Conservation (phyloP, 768 basidiomycete genomes). For the Amylocystis lapponica region DNA sequence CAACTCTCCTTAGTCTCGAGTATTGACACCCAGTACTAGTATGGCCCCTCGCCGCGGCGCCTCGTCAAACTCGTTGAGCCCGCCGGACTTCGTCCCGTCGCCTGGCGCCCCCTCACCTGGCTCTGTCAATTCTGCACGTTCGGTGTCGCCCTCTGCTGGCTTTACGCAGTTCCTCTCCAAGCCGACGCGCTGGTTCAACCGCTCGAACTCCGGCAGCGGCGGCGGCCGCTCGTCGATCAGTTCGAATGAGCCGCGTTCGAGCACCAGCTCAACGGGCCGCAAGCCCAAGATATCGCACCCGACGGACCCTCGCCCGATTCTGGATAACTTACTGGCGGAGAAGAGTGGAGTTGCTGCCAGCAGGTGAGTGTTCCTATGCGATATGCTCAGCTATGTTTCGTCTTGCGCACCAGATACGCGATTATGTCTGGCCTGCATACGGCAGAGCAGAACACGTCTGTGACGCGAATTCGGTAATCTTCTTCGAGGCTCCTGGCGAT, state of each 20-base stretch:
- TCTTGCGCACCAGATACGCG: too few relatives aligned
- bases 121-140: conserved; percentile 40
- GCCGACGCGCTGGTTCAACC: conserved; percentile 68
- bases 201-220: conserved; percentile 49
- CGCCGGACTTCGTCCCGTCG: conserved; percentile 15
- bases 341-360: conserved; percentile 32
- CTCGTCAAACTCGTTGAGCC: conserved; percentile 24
- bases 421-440: too few relatives aligned
- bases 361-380: conserved; percentile 40
- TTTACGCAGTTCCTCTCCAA: conserved; percentile 61
- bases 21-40: too few relatives aligned
- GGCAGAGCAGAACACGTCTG: too few relatives aligned
- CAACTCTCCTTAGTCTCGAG: conserved; percentile 5
- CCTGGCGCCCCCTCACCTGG: conserved; percentile 15
- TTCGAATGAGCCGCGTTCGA: conserved; percentile 42
- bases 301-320: conserved; percentile 74
- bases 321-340: conserved; percentile 44
- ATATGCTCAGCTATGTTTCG: too few relatives aligned
- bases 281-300: conserved; percentile 83
- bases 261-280: conserved; percentile 38
- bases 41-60: conserved; percentile 50
- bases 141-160: conserved; percentile 59
- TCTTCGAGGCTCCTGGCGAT: too few relatives aligned
- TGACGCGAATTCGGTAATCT: too few relatives aligned
- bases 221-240: conserved; percentile 27